Percentiles rank a stretch among this genome's conserved stretches.
Conservation (phyloP, 495 filamentous ascomycete genomes). For the Aspergillus carlsbadensis region DNA sequence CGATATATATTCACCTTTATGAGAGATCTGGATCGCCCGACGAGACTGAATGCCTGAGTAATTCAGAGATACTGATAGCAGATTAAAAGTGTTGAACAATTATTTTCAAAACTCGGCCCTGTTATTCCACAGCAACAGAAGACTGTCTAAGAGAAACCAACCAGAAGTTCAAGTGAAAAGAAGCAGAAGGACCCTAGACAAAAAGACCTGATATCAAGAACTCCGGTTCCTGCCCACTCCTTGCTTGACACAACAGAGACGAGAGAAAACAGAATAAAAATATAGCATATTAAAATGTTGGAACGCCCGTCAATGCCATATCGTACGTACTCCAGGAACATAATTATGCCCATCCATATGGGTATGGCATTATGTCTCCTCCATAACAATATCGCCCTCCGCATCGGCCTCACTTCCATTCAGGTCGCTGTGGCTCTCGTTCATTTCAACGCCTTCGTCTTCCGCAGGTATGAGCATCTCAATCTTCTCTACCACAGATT, state of each 20-base stretch:
- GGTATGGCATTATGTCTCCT: conserved; percentile 28
- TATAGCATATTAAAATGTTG: conserved; percentile 14
- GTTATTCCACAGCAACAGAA: not conserved
- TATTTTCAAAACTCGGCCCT: too few species aligned
- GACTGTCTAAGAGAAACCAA: not conserved
- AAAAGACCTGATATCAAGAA: conserved; percentile 16
- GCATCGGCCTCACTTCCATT: conserved; percentile 35
- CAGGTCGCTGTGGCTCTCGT: conserved; percentile 11
- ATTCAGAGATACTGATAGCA: too few species aligned
- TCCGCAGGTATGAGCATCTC: conserved; percentile 36
- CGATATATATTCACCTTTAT: too few species aligned
- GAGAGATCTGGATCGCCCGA: too few species aligned
- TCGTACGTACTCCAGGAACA: conserved; percentile 7
- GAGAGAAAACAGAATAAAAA: conserved; percentile 17
- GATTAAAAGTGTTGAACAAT: too few species aligned
- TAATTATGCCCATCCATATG: conserved; percentile 1
- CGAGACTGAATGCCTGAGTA: too few species aligned
- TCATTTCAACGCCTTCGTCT: conserved; percentile 11
- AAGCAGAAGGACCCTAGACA: not conserved
- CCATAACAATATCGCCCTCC: conserved; percentile 41
- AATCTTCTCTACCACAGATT: conserved; percentile 42
- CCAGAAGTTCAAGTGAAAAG: not conserved
- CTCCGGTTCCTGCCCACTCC: conserved; percentile 35
- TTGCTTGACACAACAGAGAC: conserved; percentile 33
- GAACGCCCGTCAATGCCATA: conserved; percentile 14